These are phyloP conservation scores for Roridomyces roridus DNA, from an alignment of 768 basidiomycete genomes.

Conservation along the genomic window DNA sequence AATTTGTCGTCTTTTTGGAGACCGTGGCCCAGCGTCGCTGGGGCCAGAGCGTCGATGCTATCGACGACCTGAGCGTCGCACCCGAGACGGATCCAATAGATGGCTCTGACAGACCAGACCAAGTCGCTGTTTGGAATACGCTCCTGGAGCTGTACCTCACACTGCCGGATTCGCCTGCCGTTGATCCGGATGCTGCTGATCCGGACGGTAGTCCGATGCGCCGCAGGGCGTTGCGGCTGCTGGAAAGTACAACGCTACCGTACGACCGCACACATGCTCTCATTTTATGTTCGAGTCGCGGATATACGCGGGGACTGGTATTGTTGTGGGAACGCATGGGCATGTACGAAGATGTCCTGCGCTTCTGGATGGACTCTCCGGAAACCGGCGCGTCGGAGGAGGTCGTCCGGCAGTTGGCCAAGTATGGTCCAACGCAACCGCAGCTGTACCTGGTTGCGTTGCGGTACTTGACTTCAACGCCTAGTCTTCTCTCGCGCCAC, in stretches of 20 bases:
- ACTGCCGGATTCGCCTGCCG: slow-evolving; percentile 41
- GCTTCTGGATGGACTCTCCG: slow-evolving; percentile 86
- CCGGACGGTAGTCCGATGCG: slow-evolving; percentile 42
- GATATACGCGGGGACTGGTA: slow-evolving; percentile 85
- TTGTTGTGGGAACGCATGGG: slow-evolving; percentile 92
- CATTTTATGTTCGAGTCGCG: slow-evolving; percentile 88
- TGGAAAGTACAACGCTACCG: slow-evolving; percentile 66
- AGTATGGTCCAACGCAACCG: slow-evolving; percentile 74
- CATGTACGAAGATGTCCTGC: slow-evolving; percentile 94
- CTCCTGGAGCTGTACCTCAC: slow-evolving; percentile 91
- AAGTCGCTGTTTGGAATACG: slow-evolving; percentile 93
- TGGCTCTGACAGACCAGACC: slow-evolving; percentile 61
- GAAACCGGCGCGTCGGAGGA: slow-evolving; percentile 50
- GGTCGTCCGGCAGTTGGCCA: slow-evolving; percentile 74
- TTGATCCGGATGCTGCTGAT: slow-evolving; percentile 28
- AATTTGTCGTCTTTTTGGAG: slow-evolving; percentile 90
- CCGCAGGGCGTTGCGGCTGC: slow-evolving; percentile 76
- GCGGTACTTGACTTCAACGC: slow-evolving; percentile 85
- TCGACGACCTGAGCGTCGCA: slow-evolving; percentile 25
- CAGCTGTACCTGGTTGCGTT: slow-evolving; percentile 88
- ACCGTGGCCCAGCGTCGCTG: slow-evolving; percentile 81
- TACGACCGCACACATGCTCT: slow-evolving; percentile 93
- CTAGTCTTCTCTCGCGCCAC: slow-evolving; percentile 75
- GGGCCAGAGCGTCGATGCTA: slow-evolving; percentile 68
- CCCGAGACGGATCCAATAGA: slow-evolving; percentile 16